Conservation (phyloP, 345 rosid genomes). For the Murraya paniculata region DNA sequence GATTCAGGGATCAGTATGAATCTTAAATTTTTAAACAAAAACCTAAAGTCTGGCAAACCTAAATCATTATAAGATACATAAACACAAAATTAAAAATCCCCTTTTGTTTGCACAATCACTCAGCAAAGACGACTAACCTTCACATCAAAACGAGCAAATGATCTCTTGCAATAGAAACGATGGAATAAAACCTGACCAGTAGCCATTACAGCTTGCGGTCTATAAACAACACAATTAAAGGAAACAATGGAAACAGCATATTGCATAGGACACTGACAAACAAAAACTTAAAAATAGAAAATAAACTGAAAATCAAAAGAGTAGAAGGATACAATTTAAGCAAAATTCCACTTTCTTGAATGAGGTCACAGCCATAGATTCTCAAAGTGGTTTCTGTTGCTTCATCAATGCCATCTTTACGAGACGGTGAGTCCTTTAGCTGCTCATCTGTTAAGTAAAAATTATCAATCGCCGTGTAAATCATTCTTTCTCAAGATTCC, state of each 20-base stretch:
- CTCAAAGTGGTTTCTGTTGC: slow-evolving; percentile 69
- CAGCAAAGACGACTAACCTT: slow-evolving; percentile 44
- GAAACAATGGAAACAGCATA: slow-evolving; percentile 11
- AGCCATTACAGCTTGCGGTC: slow-evolving; percentile 98
- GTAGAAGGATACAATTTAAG: slow-evolving; percentile 68
- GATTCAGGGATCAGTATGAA: not conserved
- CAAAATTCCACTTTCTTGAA: slow-evolving; percentile 87
- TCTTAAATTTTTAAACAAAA: not conserved
- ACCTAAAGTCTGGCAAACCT: not conserved
- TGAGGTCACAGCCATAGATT: slow-evolving; percentile 92
- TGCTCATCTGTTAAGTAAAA: slow-evolving; percentile 83
- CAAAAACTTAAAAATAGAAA: not conserved
- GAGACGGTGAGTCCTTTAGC: slow-evolving; percentile 63
- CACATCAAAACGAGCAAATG: slow-evolving; percentile 83
- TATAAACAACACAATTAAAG: slow-evolving; percentile 27
- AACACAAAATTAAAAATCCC: not conserved
- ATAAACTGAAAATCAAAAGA: not conserved
- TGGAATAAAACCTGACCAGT: slow-evolving; percentile 96
- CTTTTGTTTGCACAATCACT: not conserved
- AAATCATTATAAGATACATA: not conserved
- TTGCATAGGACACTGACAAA: not conserved
- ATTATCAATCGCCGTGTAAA: slow-evolving; percentile 87
- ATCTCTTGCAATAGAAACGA: slow-evolving; percentile 92
- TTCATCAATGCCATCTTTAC: slow-evolving; percentile 89
- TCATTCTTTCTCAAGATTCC: slow-evolving; percentile 42